Percentiles rank a stretch among this genome's conserved stretches.
phyloP scores from a whole-genome alignment of 768 basidiomycete species.

The Boletellus emodensis region DNA sequence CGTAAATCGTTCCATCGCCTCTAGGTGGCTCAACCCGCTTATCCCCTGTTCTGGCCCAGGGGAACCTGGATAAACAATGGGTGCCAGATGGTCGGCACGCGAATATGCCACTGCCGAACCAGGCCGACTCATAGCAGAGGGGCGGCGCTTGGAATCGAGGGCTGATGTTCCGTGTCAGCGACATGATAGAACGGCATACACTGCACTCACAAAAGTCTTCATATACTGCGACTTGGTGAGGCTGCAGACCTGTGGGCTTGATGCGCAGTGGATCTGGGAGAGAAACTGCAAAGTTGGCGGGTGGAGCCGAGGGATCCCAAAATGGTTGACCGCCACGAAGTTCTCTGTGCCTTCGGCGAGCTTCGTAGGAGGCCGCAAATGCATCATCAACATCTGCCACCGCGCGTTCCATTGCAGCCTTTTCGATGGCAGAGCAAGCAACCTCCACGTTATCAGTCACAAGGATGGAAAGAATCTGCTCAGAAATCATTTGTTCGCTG shows the following conservation, averaged over 20 bases:
- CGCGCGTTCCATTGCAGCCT: constrained; percentile 96
- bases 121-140: constrained; percentile 53
- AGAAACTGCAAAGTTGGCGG: constrained; percentile 60
- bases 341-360: constrained; percentile 83
- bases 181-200: constrained; percentile 1
- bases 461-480: constrained; percentile 72
- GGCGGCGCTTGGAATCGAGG: constrained; percentile 55
- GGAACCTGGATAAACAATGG: constrained; percentile 53
- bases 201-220: constrained; percentile 79
- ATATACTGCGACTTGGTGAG: constrained; percentile 83
- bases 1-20: constrained; percentile 85
- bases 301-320: constrained; percentile 81
- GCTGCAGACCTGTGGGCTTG: constrained; percentile 75
- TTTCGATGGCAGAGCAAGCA: constrained; percentile 92
- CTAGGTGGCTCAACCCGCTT: constrained; percentile 61
- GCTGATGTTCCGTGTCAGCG: constrained; percentile 30
- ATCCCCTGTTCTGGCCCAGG: constrained; percentile 55
- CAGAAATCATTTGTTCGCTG: constrained; percentile 79
- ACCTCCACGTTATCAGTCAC: constrained; percentile 91
- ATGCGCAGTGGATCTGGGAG: constrained; percentile 90
- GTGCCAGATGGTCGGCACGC: constrained; percentile 40
- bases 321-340: constrained; percentile 71
- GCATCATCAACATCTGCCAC: constrained; percentile 90
- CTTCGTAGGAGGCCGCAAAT: constrained; percentile 77
- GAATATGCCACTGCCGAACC: constrained; percentile 67